Conservation (phyloP, 2,329 filamentous ascomycete genomes). For the Stachybotrys chlorohalonatus region DNA sequence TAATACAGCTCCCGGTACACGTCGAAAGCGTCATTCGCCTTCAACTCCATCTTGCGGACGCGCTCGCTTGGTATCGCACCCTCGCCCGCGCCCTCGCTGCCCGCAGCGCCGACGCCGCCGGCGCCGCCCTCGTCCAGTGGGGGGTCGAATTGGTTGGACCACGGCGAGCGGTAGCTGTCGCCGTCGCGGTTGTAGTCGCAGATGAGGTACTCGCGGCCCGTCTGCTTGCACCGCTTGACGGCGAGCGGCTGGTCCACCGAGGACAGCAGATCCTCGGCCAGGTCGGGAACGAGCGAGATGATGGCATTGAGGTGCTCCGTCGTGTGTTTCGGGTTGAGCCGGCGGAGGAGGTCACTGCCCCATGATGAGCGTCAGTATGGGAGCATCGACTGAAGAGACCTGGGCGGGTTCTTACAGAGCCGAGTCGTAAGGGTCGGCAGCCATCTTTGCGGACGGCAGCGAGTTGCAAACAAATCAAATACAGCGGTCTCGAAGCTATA, state of each 20-base stretch:
- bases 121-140: constrained; percentile 60
- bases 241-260: constrained; percentile 94
- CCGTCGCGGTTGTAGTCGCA: constrained; percentile 99
- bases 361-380: constrained; percentile 1
- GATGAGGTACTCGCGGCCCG: constrained; percentile 89
- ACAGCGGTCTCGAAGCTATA: not conserved
- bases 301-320: constrained; percentile 80
- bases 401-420: constrained; percentile 50
- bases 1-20: constrained; percentile 96
- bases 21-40: constrained; percentile 93
- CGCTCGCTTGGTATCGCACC: constrained; percentile 83
- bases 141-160: constrained; percentile 97
- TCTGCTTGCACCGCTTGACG: constrained; percentile 75
- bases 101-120: constrained; percentile 41
- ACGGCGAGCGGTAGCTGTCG: constrained; percentile 95
- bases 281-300: constrained; percentile 77
- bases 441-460: constrained; percentile 23
- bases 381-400: not conserved
- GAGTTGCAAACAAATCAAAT: constrained; percentile 1
- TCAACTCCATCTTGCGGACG: constrained; percentile 87
- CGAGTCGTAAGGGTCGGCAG: constrained; percentile 62
- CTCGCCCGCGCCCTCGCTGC: constrained; percentile 58
- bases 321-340: constrained; percentile 90
- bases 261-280: constrained; percentile 95
- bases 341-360: constrained; percentile 87